phyloP scores from a whole-genome alignment of 1,284 basidiomycete genomes.

The Moniliella sp. region DNA sequence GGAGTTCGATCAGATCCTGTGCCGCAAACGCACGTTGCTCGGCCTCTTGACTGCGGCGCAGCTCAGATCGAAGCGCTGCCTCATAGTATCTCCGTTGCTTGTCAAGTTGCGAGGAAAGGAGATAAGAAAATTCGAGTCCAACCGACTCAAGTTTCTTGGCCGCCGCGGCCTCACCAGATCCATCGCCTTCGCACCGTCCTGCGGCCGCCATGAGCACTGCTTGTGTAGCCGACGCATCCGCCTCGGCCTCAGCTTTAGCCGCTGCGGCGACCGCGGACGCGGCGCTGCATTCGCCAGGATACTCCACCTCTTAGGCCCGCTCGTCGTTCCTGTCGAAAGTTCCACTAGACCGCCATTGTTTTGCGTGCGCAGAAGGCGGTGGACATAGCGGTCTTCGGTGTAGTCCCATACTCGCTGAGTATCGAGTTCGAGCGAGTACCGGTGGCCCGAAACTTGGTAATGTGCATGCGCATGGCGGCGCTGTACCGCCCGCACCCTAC shows the following conservation, averaged over 20 bases:
- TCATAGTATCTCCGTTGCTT: conserved; percentile 68
- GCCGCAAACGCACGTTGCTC: too few species aligned
- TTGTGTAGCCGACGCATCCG: too few species aligned
- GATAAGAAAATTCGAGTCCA: conserved; percentile 81
- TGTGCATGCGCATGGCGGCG: conserved; percentile 26
- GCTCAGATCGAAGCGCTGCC: too few species aligned
- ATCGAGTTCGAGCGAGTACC: conserved; percentile 43
- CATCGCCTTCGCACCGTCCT: too few species aligned
- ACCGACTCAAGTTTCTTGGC: conserved; percentile 73
- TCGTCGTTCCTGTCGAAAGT: too few species aligned
- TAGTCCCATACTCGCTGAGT: conserved; percentile 98
- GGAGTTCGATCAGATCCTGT: too few species aligned
- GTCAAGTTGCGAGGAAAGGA: conserved; percentile 75
- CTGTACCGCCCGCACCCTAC: conserved; percentile 30
- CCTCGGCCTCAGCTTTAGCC: too few species aligned
- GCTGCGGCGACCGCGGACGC: too few species aligned
- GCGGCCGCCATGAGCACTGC: too few species aligned
- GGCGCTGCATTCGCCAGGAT: too few species aligned
- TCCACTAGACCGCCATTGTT: conserved; percentile 90
- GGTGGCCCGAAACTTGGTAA: conserved; percentile 22
- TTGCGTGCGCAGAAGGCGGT: conserved; percentile 81
- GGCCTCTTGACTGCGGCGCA: too few species aligned
- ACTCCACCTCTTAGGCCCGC: conserved; percentile 12
- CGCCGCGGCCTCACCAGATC: conserved; percentile 7
- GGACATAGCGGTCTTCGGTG: conserved; percentile 67